Evolutionary conservation across 1,139 yeast genomes (phyloP).

Genomic region (Zygoascus sp.): DNA sequence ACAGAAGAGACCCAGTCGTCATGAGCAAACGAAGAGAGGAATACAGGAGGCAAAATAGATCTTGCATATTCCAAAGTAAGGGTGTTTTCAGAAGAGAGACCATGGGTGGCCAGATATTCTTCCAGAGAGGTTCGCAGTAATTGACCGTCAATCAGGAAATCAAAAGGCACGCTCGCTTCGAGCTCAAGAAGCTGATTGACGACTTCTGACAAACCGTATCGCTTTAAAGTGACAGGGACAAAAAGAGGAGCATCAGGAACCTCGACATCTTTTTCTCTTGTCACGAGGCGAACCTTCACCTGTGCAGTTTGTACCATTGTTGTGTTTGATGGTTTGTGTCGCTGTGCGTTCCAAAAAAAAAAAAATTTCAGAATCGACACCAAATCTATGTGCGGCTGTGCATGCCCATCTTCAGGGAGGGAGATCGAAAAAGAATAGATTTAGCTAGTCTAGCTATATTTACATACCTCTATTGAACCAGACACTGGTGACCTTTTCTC

Average conservation of each 20-base stretch:
- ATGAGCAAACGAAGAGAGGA: slow-evolving; percentile 78
- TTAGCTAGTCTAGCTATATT: slow-evolving; percentile 5
- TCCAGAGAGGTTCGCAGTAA: slow-evolving; percentile 54
- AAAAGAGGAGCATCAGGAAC: slow-evolving; percentile 75
- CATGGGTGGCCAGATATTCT: slow-evolving; percentile 70
- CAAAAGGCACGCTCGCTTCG: slow-evolving; percentile 77
- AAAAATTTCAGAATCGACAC: slow-evolving; percentile 1
- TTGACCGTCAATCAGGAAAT: slow-evolving; percentile 82
- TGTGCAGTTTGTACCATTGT: slow-evolving; percentile 32
- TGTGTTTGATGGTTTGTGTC: slow-evolving; percentile 1
- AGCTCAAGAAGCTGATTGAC: slow-evolving; percentile 76
- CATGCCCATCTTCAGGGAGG: too few species aligned
- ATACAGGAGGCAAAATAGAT: slow-evolving; percentile 90
- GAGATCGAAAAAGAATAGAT: too few species aligned
- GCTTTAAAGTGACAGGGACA: slow-evolving; percentile 79
- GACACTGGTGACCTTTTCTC: slow-evolving; percentile 55
- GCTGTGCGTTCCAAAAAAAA: slow-evolving; percentile 7
- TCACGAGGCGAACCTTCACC: slow-evolving; percentile 75
- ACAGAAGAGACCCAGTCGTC: slow-evolving; percentile 95
- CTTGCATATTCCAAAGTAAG: slow-evolving; percentile 83
- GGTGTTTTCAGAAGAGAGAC: slow-evolving; percentile 77
- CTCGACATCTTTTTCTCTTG: slow-evolving; percentile 75
- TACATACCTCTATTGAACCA: slow-evolving; percentile 92
- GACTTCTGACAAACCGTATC: slow-evolving; percentile 91
- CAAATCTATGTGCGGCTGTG: slow-evolving; percentile 7